A percentile compares a stretch with the other conserved stretches of the same genome.
phyloP scores from a whole-genome alignment of 768 basidiomycete genomes.

The Trametopsis cervina region DNA sequence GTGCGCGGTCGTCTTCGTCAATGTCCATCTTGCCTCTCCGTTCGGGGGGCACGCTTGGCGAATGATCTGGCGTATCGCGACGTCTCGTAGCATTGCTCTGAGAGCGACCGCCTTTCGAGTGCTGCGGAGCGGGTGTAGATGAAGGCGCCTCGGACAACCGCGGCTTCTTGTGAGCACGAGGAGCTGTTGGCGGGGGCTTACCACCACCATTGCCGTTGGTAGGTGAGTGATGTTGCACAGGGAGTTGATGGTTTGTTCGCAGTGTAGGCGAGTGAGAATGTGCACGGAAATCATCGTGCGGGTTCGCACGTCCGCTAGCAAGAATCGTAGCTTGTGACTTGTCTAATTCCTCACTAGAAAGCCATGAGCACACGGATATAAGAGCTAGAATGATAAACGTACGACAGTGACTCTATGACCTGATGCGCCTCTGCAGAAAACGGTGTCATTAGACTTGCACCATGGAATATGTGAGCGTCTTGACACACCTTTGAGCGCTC shows the following conservation, averaged over 20 bases:
- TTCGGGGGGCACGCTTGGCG: slow-evolving; percentile 15
- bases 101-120: slow-evolving; percentile 11
- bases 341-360: slow-evolving; percentile 62
- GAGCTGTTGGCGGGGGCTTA: slow-evolving; percentile 69
- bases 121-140: slow-evolving; percentile 12
- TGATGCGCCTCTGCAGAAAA: slow-evolving; percentile 62
- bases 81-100: slow-evolving; percentile 15
- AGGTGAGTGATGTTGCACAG: background rate
- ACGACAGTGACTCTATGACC: slow-evolving; percentile 67
- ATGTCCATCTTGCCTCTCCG: slow-evolving; percentile 32
- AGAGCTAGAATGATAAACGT: slow-evolving; percentile 31
- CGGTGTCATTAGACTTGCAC: slow-evolving; percentile 4
- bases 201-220: slow-evolving; percentile 18
- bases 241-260: slow-evolving; percentile 29
- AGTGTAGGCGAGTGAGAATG: slow-evolving; percentile 38
- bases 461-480: slow-evolving; percentile 2
- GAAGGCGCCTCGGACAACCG: slow-evolving; percentile 51
- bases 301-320: slow-evolving; percentile 37
- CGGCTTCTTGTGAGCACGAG: slow-evolving; percentile 74
- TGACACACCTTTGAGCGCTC: slow-evolving; percentile 64
- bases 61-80: slow-evolving; percentile 17
- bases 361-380: slow-evolving; percentile 10
- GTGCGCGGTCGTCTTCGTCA: slow-evolving; percentile 47
- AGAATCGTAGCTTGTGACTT: slow-evolving; percentile 65
- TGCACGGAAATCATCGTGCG: slow-evolving; percentile 26